Base-by-base conservation (phyloP, 2,329 filamentous ascomycete species). In the Aspergillus quadricinctus region DNA sequence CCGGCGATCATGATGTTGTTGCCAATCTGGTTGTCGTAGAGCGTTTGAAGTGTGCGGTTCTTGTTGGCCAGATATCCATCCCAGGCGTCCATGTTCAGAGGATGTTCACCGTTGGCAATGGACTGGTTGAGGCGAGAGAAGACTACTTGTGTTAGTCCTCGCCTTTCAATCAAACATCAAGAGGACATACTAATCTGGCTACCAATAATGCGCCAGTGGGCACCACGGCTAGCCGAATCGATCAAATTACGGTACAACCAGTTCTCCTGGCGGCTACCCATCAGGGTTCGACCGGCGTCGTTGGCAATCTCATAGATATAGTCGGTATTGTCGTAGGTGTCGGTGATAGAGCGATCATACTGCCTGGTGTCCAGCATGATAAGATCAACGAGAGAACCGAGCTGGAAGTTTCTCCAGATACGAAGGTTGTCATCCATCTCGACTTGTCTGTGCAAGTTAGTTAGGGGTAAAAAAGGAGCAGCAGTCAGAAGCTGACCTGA, bases 1-100 rank as follows among this genome's bases (percentile, higher is more conserved):
- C 88, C 88, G 0, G 87, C 81, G 25, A 92, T 80, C 65, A 91
- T 84, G 63, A 91, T 83, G 66, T 87, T 90, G 76, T 92, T 90
- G 54, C 77, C 77, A 61, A 91, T 90, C 21, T 85, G 79, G 69
- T 89, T 84, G 53, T 84, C 78, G 64, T 87, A 88, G 8, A 91
- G 74, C 54, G 84, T 82, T 64, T 84, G 74, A 10, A 90, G 76
- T 0, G 88, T 91, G 37, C 88, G 80, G 75, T 91, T 90, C 50
- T 85, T 80, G 71, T 90, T 90, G 10, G 86, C 80, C 54, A 81
- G 74, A 65, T 91, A 91, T 1, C 87, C 88, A 64, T 87, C 79
- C 82, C 81, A 85, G 21, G 78, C 76, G 64, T 88, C 85, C 63
- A 81, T 81, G 66, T 87, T 79, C 31, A 81, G 68, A 1, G 75